These are phyloP conservation scores for Candida glucosophila DNA, from an alignment of 1,139 yeast species.

Conservation along the genomic window DNA sequence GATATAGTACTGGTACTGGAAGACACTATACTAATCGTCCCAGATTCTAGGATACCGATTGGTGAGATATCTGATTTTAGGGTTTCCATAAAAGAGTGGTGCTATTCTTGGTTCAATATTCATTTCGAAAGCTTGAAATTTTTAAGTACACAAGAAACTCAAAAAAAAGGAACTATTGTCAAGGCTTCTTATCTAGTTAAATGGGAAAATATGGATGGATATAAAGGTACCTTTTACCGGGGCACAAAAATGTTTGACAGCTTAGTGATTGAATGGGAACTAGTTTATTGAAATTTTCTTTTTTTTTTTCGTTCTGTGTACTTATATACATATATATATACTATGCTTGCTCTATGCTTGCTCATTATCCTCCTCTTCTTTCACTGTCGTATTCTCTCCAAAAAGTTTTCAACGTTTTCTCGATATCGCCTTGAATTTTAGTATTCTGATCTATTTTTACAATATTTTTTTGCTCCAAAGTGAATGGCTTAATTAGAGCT, in stretches of 20 bases:
- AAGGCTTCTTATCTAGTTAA: constrained; percentile 4
- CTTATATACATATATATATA: constrained; percentile 1
- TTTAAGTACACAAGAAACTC: not conserved
- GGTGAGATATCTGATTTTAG: constrained; percentile 6
- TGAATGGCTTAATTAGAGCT: constrained; percentile 20
- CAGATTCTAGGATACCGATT: constrained; percentile 2
- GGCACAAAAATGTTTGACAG: constrained; percentile 49
- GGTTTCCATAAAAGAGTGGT: constrained; percentile 9
- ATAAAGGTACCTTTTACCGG: constrained; percentile 46
- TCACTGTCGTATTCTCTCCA: constrained; percentile 44
- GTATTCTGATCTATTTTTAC: constrained; percentile 19
- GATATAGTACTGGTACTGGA: no score
- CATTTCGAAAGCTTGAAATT: constrained; percentile 6
- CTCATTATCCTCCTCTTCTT: constrained; percentile 51
- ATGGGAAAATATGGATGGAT: constrained; percentile 69
- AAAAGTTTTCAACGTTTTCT: constrained; percentile 45
- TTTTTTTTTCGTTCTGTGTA: constrained; percentile 3
- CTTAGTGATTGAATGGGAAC: constrained; percentile 30
- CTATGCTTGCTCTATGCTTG: not conserved
- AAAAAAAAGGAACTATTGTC: constrained; percentile 1
- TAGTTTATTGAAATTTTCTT: constrained; percentile 3
- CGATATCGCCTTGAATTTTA: constrained; percentile 38
- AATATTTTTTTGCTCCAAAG: constrained; percentile 17
- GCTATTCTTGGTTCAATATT: constrained; percentile 25
- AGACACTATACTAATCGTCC: no score